Evolutionary conservation across 2,329 filamentous ascomycete species (phyloP).

Genomic region (Ceratocystis alfenasii): DNA sequence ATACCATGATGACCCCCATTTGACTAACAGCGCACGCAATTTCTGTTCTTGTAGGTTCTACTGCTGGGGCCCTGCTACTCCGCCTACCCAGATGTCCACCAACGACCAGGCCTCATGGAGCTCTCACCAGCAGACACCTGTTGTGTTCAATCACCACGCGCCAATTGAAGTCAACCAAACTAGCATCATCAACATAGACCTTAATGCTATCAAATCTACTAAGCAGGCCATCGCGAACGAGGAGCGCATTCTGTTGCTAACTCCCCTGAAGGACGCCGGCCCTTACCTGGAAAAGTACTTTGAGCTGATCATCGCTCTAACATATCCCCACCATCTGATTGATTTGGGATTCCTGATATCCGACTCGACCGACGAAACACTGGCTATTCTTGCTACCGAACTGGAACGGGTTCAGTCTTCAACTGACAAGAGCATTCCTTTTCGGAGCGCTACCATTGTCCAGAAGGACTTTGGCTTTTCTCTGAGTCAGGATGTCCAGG

Average conservation of each 20-base stretch:
- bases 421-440: constrained; percentile 60
- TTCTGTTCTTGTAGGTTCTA: constrained; percentile 57
- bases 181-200: constrained; percentile 66
- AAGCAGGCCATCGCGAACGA: constrained; percentile 64
- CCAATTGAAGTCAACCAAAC: constrained; percentile 72
- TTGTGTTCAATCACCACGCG: constrained; percentile 91
- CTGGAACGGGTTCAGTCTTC: constrained; percentile 77
- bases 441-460: constrained; percentile 72
- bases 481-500: constrained; percentile 65
- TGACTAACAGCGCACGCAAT: constrained; percentile 5
- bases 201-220: constrained; percentile 76
- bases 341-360: constrained; percentile 90
- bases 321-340: constrained; percentile 90
- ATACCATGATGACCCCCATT: background rate
- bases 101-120: constrained; percentile 90
- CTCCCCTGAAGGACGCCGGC: constrained; percentile 81
- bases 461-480: constrained; percentile 80
- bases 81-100: constrained; percentile 88
- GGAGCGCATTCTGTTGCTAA: constrained; percentile 83
- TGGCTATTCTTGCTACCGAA: constrained; percentile 74
- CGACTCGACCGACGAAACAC: constrained; percentile 81
- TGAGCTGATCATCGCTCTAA: constrained; percentile 76
- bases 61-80: constrained; percentile 88
- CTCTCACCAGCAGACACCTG: constrained; percentile 76
- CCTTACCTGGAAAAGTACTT: constrained; percentile 79